Evolutionary conservation across 1,284 basidiomycete species (phyloP).

Genomic region (Apiotrichum veenhuisii): DNA sequence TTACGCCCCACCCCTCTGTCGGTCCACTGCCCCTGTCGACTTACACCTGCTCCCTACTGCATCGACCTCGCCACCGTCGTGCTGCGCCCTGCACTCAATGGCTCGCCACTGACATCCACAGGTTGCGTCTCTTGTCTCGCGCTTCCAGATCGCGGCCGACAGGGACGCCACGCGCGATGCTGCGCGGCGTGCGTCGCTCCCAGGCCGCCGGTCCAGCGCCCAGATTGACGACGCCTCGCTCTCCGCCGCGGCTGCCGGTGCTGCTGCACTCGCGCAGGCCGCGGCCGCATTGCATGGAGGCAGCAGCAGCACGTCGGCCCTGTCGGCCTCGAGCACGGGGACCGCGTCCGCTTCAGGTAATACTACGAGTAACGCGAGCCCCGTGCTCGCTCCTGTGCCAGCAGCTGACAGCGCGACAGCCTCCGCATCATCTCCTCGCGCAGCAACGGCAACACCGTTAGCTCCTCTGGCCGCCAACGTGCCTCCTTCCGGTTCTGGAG

Average conservation of each 20-base stretch:
- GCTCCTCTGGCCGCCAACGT: constrained; percentile 2
- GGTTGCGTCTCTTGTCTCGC: constrained; percentile 24
- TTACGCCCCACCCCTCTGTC: too few relatives aligned
- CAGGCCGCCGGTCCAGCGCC: not conserved
- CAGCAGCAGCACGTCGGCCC: not conserved
- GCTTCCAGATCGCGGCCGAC: constrained; percentile 23
- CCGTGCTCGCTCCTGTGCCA: not conserved
- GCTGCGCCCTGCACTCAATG: not conserved
- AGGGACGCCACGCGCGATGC: constrained; percentile 17
- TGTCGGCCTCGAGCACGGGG: not conserved
- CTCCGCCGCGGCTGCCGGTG: not conserved
- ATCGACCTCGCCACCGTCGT: not conserved
- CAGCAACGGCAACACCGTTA: not conserved
- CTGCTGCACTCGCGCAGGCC: not conserved
- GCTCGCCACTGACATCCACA: constrained; percentile 10
- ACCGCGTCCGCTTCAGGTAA: not conserved
- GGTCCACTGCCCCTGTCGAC: not conserved
- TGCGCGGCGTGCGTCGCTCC: constrained; percentile 9
- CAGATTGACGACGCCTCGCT: not conserved
- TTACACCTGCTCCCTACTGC: too few relatives aligned
- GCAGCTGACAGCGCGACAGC: not conserved
- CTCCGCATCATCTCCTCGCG: not conserved
- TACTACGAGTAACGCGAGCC: not conserved
- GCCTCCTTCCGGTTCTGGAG: not conserved
- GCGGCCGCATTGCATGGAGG: not conserved